Conservation (phyloP, 148 eudicot genomes). For the Rheum nobile region DNA sequence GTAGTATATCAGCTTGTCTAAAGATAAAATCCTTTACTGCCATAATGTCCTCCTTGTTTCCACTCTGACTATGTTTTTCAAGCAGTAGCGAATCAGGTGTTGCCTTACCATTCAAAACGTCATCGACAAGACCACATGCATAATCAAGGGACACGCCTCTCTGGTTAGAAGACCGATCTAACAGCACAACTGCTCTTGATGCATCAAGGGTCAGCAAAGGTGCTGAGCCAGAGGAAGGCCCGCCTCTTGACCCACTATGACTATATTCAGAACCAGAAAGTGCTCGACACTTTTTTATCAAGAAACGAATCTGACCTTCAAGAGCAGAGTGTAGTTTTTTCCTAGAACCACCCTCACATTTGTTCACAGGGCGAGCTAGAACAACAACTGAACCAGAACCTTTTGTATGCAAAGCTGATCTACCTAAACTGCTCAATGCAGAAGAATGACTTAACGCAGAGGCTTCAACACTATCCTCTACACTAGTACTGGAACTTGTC, state of each 20-base stretch:
- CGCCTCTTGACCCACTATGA: constrained; percentile 58
- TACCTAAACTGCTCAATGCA: constrained; percentile 31
- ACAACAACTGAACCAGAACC: constrained; percentile 68
- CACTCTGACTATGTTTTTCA: constrained; percentile 56
- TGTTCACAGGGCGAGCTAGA: constrained; percentile 64
- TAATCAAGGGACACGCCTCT: constrained; percentile 67
- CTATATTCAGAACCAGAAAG: constrained; percentile 53
- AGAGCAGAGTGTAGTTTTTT: constrained; percentile 78
- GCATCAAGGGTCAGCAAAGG: constrained; percentile 83
- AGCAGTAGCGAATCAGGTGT: constrained; percentile 72
- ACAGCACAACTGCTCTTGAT: constrained; percentile 67
- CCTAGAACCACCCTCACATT: constrained; percentile 53
- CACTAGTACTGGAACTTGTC: constrained; percentile 24
- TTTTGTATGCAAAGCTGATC: constrained; percentile 35
- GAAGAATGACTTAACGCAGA: constrained; percentile 38
- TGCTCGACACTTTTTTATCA: constrained; percentile 74
- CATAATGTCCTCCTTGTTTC: constrained; percentile 56
- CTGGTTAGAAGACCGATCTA: constrained; percentile 45
- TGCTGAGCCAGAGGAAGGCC: constrained; percentile 39
- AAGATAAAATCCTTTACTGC: constrained; percentile 70
- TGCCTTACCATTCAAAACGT: constrained; percentile 67
- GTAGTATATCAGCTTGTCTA: constrained; percentile 71
- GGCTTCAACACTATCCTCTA: constrained; percentile 39
- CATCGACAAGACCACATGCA: constrained; percentile 66
- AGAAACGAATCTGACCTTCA: constrained; percentile 83